Conservation (phyloP, 2,329 filamentous ascomycete genomes). For the Trichophyton simii region DNA sequence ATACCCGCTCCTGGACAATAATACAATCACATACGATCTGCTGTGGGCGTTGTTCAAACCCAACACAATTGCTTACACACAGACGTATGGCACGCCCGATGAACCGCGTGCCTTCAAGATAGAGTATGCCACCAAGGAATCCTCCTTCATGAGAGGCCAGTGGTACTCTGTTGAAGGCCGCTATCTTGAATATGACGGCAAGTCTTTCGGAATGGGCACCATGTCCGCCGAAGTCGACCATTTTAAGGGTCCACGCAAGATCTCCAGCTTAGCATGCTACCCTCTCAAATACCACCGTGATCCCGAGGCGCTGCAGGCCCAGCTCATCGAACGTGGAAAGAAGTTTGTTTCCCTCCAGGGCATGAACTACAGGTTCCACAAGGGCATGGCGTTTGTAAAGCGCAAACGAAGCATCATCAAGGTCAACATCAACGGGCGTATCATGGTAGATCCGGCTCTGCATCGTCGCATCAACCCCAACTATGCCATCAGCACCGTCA, state of each 20-base stretch:
- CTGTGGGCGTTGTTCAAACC: conserved; percentile 85
- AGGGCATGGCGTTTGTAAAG: conserved; percentile 76
- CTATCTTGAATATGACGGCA: conserved; percentile 82
- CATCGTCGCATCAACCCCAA: conserved; percentile 79
- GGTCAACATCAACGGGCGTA: conserved; percentile 71
- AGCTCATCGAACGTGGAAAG: conserved; percentile 68
- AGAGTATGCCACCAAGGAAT: conserved; percentile 59
- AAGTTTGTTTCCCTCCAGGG: conserved; percentile 72
- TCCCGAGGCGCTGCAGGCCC: conserved; percentile 48
- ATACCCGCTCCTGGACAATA: conserved; percentile 65
- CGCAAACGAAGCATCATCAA: conserved; percentile 62
- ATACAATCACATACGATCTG: conserved; percentile 77
- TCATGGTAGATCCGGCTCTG: conserved; percentile 77
- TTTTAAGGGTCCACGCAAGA: conserved; percentile 73
- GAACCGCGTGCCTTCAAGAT: conserved; percentile 75
- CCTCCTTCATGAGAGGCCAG: conserved; percentile 55
- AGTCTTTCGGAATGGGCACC: conserved; percentile 64
- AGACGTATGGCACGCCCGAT: conserved; percentile 63
- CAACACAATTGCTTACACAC: conserved; percentile 63
- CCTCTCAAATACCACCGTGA: conserved; percentile 71
- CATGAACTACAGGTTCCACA: conserved; percentile 69
- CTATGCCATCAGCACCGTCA: conserved; percentile 63
- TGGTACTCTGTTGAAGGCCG: conserved; percentile 62
- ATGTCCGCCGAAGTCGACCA: conserved; percentile 56
- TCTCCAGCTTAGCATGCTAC: conserved; percentile 63